Evolutionary conservation across 495 filamentous ascomycete genomes (phyloP).

Genomic region (Cudoniella acicularis): DNA sequence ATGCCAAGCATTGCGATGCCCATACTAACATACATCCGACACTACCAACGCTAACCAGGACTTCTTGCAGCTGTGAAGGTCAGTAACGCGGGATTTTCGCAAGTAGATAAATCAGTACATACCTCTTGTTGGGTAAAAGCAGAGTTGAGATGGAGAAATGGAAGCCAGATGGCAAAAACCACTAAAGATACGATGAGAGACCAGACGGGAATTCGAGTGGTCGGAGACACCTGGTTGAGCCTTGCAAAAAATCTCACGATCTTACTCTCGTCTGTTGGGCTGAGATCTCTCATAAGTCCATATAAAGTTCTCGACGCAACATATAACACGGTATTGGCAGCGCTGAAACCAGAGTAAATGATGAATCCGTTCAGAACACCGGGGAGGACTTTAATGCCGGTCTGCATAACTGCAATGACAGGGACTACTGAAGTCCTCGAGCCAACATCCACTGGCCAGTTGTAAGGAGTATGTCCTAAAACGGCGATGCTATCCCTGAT

Average conservation of each 20-base stretch:
- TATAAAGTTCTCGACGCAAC: slow-evolving; percentile 44
- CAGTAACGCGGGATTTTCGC: neutral
- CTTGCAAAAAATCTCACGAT: slow-evolving; percentile 10
- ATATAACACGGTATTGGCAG: slow-evolving; percentile 43
- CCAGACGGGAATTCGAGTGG: slow-evolving; percentile 30
- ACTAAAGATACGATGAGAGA: slow-evolving; percentile 37
- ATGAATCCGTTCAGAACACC: slow-evolving; percentile 38
- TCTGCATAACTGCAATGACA: slow-evolving; percentile 22
- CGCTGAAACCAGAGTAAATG: slow-evolving; percentile 38
- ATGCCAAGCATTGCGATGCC: slow-evolving; percentile 41
- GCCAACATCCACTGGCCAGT: neutral
- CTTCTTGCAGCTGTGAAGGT: slow-evolving; percentile 30
- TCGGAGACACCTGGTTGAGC: slow-evolving; percentile 3
- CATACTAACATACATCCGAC: slow-evolving; percentile 40
- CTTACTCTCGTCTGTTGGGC: slow-evolving; percentile 23
- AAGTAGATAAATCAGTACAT: neutral
- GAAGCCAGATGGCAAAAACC: slow-evolving; percentile 39
- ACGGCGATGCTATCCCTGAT: neutral
- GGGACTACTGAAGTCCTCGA: slow-evolving; percentile 9
- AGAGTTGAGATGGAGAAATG: slow-evolving; percentile 35
- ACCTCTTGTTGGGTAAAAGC: slow-evolving; percentile 1
- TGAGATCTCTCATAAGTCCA: slow-evolving; percentile 32
- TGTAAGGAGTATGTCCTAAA: slow-evolving; percentile 1
- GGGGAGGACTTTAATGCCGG: slow-evolving; percentile 27
- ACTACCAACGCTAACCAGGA: slow-evolving; percentile 35